Evolutionary conservation across 768 basidiomycete genomes (phyloP).

Genomic region (Lentinula aciculospora): DNA sequence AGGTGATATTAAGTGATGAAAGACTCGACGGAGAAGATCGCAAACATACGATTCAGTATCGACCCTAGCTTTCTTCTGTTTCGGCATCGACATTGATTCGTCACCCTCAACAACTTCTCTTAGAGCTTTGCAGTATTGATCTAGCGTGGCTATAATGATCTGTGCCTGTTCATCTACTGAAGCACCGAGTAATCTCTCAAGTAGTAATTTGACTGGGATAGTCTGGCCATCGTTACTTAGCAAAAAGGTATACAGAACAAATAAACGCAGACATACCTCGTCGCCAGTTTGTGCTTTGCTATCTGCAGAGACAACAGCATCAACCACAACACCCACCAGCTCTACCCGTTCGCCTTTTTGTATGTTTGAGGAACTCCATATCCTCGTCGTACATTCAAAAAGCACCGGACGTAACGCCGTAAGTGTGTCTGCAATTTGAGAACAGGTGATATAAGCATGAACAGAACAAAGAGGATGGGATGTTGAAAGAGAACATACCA

Average conservation of each 20-base stretch:
- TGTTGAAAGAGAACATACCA: not conserved
- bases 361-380: conserved; percentile 47
- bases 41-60: conserved; percentile 19
- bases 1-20: conserved; percentile 1
- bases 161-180: not conserved
- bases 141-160: conserved; percentile 23
- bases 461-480: too few species aligned
- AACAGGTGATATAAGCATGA: not conserved
- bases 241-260: not conserved
- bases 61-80: conserved; percentile 67
- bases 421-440: not conserved
- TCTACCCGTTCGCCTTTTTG: conserved; percentile 46
- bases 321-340: conserved; percentile 52
- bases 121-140: conserved; percentile 40
- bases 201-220: not conserved
- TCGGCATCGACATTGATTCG: conserved; percentile 43
- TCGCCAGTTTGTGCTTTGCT: not conserved
- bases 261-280: not conserved
- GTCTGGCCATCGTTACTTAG: not conserved
- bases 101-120: conserved; percentile 45
- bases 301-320: conserved; percentile 11
- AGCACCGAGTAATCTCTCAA: not conserved
- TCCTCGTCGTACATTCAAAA: not conserved
- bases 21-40: not conserved
- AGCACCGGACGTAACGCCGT: not conserved